Base-by-base conservation (phyloP, 768 basidiomycete genomes). In the Tylopilus sp. region DNA sequence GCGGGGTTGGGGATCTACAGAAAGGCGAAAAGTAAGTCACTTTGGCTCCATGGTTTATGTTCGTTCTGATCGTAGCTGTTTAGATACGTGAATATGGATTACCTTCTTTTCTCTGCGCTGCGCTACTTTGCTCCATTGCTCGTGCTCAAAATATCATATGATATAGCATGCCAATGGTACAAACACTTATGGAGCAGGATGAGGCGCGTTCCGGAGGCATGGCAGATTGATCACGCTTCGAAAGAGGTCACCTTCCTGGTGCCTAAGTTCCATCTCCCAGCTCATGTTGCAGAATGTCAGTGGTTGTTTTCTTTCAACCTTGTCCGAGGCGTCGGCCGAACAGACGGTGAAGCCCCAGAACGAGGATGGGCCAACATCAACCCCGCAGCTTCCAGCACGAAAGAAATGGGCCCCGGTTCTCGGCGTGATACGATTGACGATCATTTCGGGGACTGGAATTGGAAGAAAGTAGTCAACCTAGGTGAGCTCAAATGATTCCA, bases 391-490 rank as follows among this genome's bases (percentile, higher is more conserved):
- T 36, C 31, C 31, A 33, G 31, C 31, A 33, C 31, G 31, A 33
- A 33, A 33, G 31, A 33, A 33, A 48, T 38, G 37, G 37, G 47
- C 8, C 47, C 47, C 4, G 37, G 47, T 16, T 28, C 26, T 11
- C n/a, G 14, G 3, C 26, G 19, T 24, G 47, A 48, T 17, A 48
- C 37, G 3, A 26, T 48, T 5, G 37, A 48, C 26, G 37, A 48
- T 21, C 13, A 34, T 14, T 25, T 47, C 12, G 34, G 34, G 4
- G 34, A 36, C 17, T 17, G 34, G 4, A 33, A 33, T 33, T 33
- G 31, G 31, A 33, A 41, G 28, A 76, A 76, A 37, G 41, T 62
- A 0, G 48, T 53, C 9, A 40, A 34, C 0, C 37, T 74, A 0
- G 60, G 72, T 74, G 44, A 24, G 55, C 25, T 10, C 21, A 25